A percentile compares a stretch with the other conserved stretches of the same genome.
Conservation (phyloP, 192 early-diverging fungal genomes). For the Thamnidium elegans region DNA sequence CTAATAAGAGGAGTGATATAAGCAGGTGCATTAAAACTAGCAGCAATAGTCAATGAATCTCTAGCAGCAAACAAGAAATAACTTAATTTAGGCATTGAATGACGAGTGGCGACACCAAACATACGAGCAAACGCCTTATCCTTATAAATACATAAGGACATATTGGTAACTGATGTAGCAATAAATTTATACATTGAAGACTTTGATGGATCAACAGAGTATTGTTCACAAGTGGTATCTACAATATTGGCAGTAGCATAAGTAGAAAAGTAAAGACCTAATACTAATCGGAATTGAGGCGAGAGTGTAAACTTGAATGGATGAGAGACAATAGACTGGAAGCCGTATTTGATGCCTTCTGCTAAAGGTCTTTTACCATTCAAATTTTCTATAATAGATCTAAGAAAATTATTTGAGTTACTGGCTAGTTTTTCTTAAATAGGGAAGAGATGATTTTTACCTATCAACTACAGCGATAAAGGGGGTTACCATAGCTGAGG, state of each 20-base stretch:
- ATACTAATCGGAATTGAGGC: constrained; percentile 32
- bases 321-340: constrained; percentile 17
- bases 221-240: constrained; percentile 37
- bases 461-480: constrained; percentile 48
- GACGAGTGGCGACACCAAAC: constrained; percentile 37
- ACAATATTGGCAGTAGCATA: constrained; percentile 42
- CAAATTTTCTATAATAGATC: constrained; percentile 47
- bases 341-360: constrained; percentile 33
- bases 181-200: constrained; percentile 38
- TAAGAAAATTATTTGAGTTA: not conserved
- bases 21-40: constrained; percentile 43
- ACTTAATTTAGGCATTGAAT: constrained; percentile 27
- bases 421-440: not conserved
- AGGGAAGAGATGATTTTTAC: constrained; percentile 17
- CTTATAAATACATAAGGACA: constrained; percentile 44
- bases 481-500: constrained; percentile 39
- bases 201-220: constrained; percentile 5
- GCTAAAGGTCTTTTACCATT: constrained; percentile 38
- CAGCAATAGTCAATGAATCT: constrained; percentile 42
- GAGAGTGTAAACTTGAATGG: constrained; percentile 34
- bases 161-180: constrained; percentile 38
- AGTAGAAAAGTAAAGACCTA: constrained; percentile 38
- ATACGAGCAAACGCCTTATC: constrained; percentile 45
- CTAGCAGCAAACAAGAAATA: constrained; percentile 42
- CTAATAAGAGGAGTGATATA: constrained; percentile 19